Evolutionary conservation across 805 yeast species (phyloP), one percentile per base, ranked within the genome.

Genomic region (Starmerella floricola): DNA sequence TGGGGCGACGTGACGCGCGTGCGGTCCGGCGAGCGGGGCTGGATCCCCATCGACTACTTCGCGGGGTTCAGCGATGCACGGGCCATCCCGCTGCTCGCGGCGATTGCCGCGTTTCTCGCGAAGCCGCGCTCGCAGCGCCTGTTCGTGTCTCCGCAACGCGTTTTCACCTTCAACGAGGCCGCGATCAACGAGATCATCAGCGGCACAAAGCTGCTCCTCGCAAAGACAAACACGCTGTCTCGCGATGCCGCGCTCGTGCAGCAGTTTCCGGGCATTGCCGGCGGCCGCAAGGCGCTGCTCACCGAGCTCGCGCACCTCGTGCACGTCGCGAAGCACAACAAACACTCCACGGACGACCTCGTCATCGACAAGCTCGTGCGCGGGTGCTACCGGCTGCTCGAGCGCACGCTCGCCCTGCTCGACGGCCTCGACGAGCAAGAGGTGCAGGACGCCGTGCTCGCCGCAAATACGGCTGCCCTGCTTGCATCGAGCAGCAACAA

Each of bases 1-100:
- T 65, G 70, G 70, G 66, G 63, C 20, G 68, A 65, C 42, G 68
- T 65, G 8, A 61, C 68, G 4, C 46, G 61, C 31, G 55, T 63
- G 17, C 42, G 54, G 20, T 48, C 62, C 3, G 62, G 62, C 40
- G 51, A 52, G 13, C 56, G 68, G 11, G 70, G 70, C 34, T 65
- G 69, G 69, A 55, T 66, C 27, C 69, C 69, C 16, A 55, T 62
- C 29, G 64, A 63, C 52, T 65, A 62, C 48, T 65, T 65, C 47
- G 52, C 55, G 31, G 60, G 65, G 6, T 62, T 57, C 48, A 53
- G 55, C 21, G 65, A 63, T 40, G 49, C 56, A 21, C 55, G 55
- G 33, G 58, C 60, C 10, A 55, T 61, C n/a, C 63, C 65, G 5
- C 54, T 65, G 29, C 55, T 65, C 16, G 51, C 59, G 6, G 62